Base-by-base conservation (phyloP, 495 filamentous ascomycete genomes). In the Aspergillus kassunensis region DNA sequence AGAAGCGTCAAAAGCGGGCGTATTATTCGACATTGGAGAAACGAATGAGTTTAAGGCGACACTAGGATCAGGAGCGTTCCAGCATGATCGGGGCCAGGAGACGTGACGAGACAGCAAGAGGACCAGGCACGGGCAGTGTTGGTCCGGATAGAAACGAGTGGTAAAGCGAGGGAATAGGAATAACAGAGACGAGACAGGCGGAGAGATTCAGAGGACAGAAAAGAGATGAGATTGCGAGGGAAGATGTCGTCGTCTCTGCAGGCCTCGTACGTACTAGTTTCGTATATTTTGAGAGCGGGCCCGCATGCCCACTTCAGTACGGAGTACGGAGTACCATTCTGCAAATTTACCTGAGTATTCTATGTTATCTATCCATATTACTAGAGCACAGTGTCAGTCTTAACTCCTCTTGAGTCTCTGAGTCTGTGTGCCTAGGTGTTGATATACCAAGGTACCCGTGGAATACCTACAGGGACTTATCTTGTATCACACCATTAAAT, bases 171-270 rank as follows among this genome's bases (percentile, higher is more conserved):
- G 24, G 24, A 9, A 27, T 27, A 27, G 24, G 24, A 57, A 27
- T 49, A 39, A 11, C 19, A 20, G 13, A 16, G 24, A 15, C 2
- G 51, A 48, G 55, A 54, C 46, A 58, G 50, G 53, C 34, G 52
- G 44, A 35, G 59, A 55, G 55, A 56, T 50, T 42, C 23, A 51
- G 55, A 50, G 53, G 55, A 53, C n/a, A 23, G 27, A 37, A 42
- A 33, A 40, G 41, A 34, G 18, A 27, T 23, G 34, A 24, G 39
- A 18, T 25, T 23, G 52, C 39, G 44, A 20, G 23, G 23, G 42
- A 51, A 47, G 48, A 31, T 24, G 53, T 46, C 21, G 47, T 36
- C 20, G 48, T 41, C 21, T 27, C 24, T 27, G 24, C 49, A 52
- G 44, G 45, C 49, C 49, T 45, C 36, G 24, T 31, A 31, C 34